Conservation (phyloP, 768 basidiomycete genomes). For the Boletus subcaerulescens region DNA sequence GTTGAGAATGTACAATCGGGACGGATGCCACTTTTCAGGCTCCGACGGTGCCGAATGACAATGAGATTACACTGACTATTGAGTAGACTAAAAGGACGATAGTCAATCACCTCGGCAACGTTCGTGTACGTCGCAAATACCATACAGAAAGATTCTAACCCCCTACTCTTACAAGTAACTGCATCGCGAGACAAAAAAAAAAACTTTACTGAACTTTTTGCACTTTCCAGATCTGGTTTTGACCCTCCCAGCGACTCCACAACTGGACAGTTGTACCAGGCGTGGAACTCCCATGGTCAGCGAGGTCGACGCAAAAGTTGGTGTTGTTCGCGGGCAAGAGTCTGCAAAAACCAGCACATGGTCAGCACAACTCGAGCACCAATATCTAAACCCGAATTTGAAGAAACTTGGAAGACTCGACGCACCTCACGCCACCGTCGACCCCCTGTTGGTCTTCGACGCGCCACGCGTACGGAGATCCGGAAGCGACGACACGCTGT, state of each 20-base stretch:
- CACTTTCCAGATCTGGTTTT: constrained; percentile 53
- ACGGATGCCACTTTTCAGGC: too few relatives aligned
- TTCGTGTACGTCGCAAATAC: too few relatives aligned
- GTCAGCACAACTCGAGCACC: too few relatives aligned
- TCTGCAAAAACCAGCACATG: constrained; percentile 24
- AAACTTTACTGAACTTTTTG: constrained; percentile 6
- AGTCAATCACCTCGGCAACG: too few relatives aligned
- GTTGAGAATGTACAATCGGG: too few relatives aligned
- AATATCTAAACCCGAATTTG: too few relatives aligned
- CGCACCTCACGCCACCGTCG: constrained; percentile 41
- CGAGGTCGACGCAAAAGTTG: constrained; percentile 44
- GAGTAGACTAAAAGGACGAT: too few relatives aligned
- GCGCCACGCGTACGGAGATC: constrained; percentile 44
- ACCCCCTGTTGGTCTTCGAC: constrained; percentile 45
- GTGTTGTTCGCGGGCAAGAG: constrained; percentile 43
- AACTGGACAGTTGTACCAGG: constrained; percentile 45
- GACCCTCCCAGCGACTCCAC: constrained; percentile 48
- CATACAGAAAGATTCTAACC: too few relatives aligned
- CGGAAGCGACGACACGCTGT: constrained; percentile 36
- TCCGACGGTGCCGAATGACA: too few relatives aligned
- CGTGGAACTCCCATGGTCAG: constrained; percentile 40
- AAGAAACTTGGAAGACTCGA: neutral
- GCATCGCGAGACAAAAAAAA: too few relatives aligned
- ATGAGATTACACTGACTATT: too few relatives aligned
- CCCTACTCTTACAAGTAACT: too few relatives aligned